phyloP scores from a whole-genome alignment of 768 basidiomycete genomes.

The Boletus vinaceobasis region DNA sequence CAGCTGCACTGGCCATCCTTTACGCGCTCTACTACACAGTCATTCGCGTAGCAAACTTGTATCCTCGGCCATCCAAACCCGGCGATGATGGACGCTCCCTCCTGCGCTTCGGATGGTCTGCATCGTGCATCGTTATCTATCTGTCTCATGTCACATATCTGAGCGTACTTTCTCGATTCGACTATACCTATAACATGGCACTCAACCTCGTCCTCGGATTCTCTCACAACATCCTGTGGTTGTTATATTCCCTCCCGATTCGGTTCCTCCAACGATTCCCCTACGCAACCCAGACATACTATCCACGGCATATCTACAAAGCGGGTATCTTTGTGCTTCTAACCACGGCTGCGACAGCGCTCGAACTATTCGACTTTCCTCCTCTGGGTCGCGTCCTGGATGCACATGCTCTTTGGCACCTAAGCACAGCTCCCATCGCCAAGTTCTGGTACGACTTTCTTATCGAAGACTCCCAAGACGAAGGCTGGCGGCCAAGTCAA shows the following conservation, averaged over 20 bases:
- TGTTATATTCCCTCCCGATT: constrained; percentile 57
- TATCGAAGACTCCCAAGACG: constrained; percentile 65
- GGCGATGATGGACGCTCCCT: constrained; percentile 16
- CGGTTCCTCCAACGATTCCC: constrained; percentile 55
- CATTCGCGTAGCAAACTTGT: constrained; percentile 75
- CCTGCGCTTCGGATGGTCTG: constrained; percentile 41
- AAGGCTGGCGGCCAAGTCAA: constrained; percentile 56
- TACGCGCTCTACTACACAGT: constrained; percentile 76
- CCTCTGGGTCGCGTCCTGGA: constrained; percentile 75
- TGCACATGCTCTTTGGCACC: constrained; percentile 93
- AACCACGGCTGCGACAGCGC: constrained; percentile 67
- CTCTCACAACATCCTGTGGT: constrained; percentile 79
- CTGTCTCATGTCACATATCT: constrained; percentile 78
- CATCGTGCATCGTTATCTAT: constrained; percentile 54
- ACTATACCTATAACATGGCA: constrained; percentile 90
- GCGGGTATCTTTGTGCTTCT: constrained; percentile 61
- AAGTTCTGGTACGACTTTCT: constrained; percentile 86
- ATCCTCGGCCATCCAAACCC: constrained; percentile 39
- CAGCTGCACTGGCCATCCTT: constrained; percentile 81
- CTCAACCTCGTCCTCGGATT: constrained; percentile 80
- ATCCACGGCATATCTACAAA: constrained; percentile 52
- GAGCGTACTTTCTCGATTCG: constrained; percentile 70
- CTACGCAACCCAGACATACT: constrained; percentile 50
- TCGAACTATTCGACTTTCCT: constrained; percentile 92
- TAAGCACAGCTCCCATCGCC: constrained; percentile 75